Evolutionary conservation across 2,329 filamentous ascomycete genomes (phyloP), one percentile per base, ranked within the genome.

Genomic region (Phoma herbarum): DNA sequence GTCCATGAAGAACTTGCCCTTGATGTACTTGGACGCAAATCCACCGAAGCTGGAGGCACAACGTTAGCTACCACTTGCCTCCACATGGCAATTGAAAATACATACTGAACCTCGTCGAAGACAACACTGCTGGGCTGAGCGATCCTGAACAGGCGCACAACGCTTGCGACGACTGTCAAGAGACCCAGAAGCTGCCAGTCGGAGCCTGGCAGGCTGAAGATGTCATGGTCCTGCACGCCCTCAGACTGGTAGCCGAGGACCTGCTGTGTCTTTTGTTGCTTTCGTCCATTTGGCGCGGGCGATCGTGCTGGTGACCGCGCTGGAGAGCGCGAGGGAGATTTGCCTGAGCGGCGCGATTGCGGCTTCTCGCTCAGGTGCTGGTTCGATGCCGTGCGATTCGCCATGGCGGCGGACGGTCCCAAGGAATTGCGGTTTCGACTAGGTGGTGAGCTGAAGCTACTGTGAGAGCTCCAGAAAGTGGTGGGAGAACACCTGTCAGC

Each of bases 1-100:
- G 77, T 99, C 95, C 95, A 99, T 99, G 80, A 99, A 99, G 86
- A 99, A 99, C 77, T 86, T 90, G 74, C 95, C 95, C 84, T 99
- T 98, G 85, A 99, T 98, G 79, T 99, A 99, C 80, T 99, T 99
- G 70, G 91, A 92, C 65, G 95, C 95, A 77, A 99, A 99, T 47
- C 95, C 95, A 77, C 95, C 95, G 78, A 99, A 99, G 81, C 93
- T 97, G 73, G 23, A 51, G 42, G 46, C 16, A 41, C 42, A 14
- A 23, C 48, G 61, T 75, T 50, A 77, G 75, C 52, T 52, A 50
- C 41, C 14, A 8, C 12, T 9, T 12, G 37, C 35, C 28, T 55
- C 43, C 35, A 51, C 25, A 29, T 12, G 57, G 18, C 28, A 29
- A 39, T 29, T 18, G 55, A 56, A 23, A 58, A n/a, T 46, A 88